These are phyloP conservation scores for Neofusicoccum umdonicola DNA, from an alignment of 2,329 filamentous ascomycete genomes.

Conservation along the genomic window DNA sequence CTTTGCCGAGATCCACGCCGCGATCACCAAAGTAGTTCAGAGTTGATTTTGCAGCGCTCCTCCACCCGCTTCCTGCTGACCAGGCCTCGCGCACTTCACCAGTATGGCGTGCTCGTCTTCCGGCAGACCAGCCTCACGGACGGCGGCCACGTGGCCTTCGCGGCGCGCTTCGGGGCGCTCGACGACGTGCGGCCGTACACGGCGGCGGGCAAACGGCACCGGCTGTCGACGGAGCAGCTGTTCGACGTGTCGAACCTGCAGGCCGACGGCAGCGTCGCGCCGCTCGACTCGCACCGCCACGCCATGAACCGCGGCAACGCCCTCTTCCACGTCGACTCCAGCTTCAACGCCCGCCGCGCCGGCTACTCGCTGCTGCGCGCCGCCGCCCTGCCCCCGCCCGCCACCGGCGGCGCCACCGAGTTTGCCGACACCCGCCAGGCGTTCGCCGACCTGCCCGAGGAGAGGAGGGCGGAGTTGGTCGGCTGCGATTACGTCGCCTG, in stretches of 20 bases:
- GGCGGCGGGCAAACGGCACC: conserved; percentile 45
- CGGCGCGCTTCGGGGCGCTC: conserved; percentile 52
- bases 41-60: neutral
- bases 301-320: conserved; percentile 40
- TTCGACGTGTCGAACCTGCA: conserved; percentile 60
- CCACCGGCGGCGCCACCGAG: conserved; percentile 28
- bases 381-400: conserved; percentile 25
- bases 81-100: neutral
- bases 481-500: conserved; percentile 25
- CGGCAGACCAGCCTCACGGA: conserved; percentile 53
- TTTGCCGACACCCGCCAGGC: conserved; percentile 28
- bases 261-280: conserved; percentile 44
- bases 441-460: conserved; percentile 30
- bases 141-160: conserved; percentile 51
- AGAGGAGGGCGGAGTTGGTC: conserved; percentile 27
- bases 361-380: conserved; percentile 26
- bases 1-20: conserved; percentile 36
- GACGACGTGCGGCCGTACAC: conserved; percentile 55
- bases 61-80: neutral
- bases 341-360: conserved; percentile 30
- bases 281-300: conserved; percentile 40
- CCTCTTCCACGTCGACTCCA: conserved; percentile 30
- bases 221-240: conserved; percentile 49
- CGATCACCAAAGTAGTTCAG: conserved; percentile 33
- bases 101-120: conserved; percentile 56